These are phyloP conservation scores for Ogataea salicorniae DNA, from an alignment of 805 yeast species.

Conservation along the genomic window DNA sequence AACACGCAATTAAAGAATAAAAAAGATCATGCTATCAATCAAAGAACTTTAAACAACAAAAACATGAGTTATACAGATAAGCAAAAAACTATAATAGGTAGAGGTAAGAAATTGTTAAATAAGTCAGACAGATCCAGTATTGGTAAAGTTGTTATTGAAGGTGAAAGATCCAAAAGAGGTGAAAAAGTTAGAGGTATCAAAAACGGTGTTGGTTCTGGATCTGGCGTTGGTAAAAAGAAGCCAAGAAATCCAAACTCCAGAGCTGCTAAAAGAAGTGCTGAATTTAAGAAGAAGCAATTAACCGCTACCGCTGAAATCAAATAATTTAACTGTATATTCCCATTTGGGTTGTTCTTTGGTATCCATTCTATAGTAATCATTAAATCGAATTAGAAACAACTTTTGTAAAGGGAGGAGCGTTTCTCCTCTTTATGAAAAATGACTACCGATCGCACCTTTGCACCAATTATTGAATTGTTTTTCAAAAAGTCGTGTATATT, in stretches of 20 bases:
- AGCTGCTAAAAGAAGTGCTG: constrained; percentile 45
- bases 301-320: neutral
- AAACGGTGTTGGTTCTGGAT: constrained; percentile 39
- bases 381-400: too few relatives aligned
- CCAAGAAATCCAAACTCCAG: constrained; percentile 53
- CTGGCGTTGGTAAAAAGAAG: constrained; percentile 41
- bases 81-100: constrained; percentile 73
- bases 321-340: too few relatives aligned
- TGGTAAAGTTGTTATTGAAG: constrained; percentile 62
- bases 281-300: constrained; percentile 17
- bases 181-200: constrained; percentile 54
- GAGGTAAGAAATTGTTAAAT: constrained; percentile 71
- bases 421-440: too few relatives aligned
- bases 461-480: too few relatives aligned
- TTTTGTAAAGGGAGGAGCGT: too few relatives aligned
- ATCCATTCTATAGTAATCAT: neutral
- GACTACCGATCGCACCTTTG: too few relatives aligned
- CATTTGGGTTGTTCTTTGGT: too few relatives aligned
- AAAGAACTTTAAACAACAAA: neutral
- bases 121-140: constrained; percentile 72
- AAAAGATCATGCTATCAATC: constrained; percentile 13
- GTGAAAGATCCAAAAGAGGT: constrained; percentile 72
- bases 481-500: too few relatives aligned
- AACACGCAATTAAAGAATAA: constrained; percentile 28
- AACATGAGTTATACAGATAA: constrained; percentile 37